These are phyloP conservation scores for Plasmodium sp. DNA, from an alignment of 169 alveolate genomes.

Conservation along the genomic window DNA sequence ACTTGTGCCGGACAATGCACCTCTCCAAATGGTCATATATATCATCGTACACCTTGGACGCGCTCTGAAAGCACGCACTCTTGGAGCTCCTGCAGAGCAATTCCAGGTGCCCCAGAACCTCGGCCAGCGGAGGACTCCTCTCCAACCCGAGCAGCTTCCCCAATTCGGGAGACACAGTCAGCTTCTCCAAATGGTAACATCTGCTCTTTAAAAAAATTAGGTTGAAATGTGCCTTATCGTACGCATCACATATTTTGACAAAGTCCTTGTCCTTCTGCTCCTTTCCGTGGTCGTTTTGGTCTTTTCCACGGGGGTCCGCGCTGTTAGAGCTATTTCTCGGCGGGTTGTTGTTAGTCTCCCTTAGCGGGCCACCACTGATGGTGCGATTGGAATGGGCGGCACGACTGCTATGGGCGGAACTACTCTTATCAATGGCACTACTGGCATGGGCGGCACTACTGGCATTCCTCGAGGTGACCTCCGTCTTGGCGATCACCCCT, in stretches of 20 bases:
- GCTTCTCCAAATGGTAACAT: constrained; percentile 27
- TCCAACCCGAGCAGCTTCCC: neutral
- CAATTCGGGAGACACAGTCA: constrained; percentile 11
- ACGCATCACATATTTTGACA: constrained; percentile 45
- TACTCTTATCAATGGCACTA: too few relatives aligned
- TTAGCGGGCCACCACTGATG: neutral
- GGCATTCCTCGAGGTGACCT: neutral
- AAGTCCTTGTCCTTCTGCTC: constrained; percentile 3
- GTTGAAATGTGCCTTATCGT: constrained; percentile 56
- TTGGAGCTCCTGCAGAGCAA: constrained; percentile 8
- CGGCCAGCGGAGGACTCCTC: constrained; percentile 17
- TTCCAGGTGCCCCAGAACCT: constrained; percentile 33
- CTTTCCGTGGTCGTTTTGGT: neutral
- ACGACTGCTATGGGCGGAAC: neutral
- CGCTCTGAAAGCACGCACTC: constrained; percentile 8
- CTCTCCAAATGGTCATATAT: constrained; percentile 67
- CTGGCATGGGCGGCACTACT: neutral
- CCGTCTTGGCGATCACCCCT: neutral
- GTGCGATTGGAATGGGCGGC: too few relatives aligned
- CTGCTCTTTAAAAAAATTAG: constrained; percentile 32
- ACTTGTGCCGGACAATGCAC: neutral
- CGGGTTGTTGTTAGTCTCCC: neutral
- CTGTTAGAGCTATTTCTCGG: neutral
- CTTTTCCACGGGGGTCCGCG: neutral
- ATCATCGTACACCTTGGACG: constrained; percentile 37